These are phyloP conservation scores for Monilinia fructigena DNA, from an alignment of 2,329 filamentous ascomycete genomes.

Conservation along the genomic window DNA sequence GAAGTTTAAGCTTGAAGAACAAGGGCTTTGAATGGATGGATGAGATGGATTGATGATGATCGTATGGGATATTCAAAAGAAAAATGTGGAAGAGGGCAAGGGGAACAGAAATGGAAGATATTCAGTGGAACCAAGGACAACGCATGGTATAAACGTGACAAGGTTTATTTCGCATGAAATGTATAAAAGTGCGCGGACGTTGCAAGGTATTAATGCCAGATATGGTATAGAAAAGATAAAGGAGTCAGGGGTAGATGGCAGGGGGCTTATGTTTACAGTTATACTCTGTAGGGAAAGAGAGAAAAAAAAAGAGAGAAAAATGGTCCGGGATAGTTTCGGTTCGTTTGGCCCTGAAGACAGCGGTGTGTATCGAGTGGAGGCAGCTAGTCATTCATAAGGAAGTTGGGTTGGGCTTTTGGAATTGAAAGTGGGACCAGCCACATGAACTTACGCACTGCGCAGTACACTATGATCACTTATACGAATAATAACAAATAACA, in stretches of 20 bases:
- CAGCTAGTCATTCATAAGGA: slow-evolving; percentile 15
- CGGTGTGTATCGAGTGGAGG: slow-evolving; percentile 23
- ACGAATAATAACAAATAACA: slow-evolving; percentile 12
- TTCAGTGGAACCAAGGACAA: slow-evolving; percentile 30
- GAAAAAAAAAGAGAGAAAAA: slow-evolving; percentile 9
- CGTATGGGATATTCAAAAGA: slow-evolving; percentile 2
- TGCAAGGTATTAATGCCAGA: slow-evolving; percentile 23
- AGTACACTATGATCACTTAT: not conserved
- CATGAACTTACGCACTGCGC: slow-evolving; percentile 12
- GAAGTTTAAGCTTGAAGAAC: slow-evolving; percentile 23
- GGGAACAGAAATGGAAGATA: slow-evolving; percentile 20
- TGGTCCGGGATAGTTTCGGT: slow-evolving; percentile 15
- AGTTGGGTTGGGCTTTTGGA: slow-evolving; percentile 17
- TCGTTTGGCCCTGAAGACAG: slow-evolving; percentile 18
- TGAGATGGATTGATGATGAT: slow-evolving; percentile 18
- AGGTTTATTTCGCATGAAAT: slow-evolving; percentile 33
- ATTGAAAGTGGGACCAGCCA: slow-evolving; percentile 20
- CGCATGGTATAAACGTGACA: slow-evolving; percentile 40
- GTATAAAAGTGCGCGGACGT: slow-evolving; percentile 23
- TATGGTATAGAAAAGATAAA: slow-evolving; percentile 13
- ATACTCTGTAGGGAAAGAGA: not conserved
- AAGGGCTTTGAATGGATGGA: slow-evolving; percentile 21
- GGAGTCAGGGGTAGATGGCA: slow-evolving; percentile 5
- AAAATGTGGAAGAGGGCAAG: slow-evolving; percentile 22
- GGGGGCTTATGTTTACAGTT: not conserved